A percentile compares a stretch with the other conserved stretches of the same genome.
Evolutionary conservation across 257 asterid genomes (phyloP).

Genomic region (Solanum pennellii): DNA sequence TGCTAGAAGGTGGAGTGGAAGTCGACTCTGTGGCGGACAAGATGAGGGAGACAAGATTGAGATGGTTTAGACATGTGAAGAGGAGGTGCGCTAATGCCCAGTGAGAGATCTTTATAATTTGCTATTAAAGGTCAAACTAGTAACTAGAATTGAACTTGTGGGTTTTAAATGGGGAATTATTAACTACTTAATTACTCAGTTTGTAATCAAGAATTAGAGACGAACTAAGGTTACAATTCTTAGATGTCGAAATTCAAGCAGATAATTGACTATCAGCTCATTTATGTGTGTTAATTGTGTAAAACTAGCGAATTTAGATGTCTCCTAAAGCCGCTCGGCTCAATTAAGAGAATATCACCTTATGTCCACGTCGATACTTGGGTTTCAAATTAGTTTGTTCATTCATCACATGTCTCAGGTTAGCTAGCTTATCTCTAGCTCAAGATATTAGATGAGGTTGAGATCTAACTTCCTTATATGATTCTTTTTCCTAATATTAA

Average conservation of each 20-base stretch:
- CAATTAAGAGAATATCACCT: background rate
- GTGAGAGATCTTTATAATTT: background rate
- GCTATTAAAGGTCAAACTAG: background rate
- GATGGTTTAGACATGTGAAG: background rate
- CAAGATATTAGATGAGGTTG: background rate
- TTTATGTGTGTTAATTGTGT: background rate
- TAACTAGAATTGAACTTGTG: background rate
- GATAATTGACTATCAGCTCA: background rate
- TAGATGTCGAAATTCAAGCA: background rate
- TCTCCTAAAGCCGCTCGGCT: background rate
- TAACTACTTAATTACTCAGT: no score
- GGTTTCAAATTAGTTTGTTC: background rate
- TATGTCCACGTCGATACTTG: background rate
- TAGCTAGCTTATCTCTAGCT: background rate
- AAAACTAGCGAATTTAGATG: background rate
- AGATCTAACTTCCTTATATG: background rate
- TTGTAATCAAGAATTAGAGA: background rate
- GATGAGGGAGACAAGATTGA: background rate
- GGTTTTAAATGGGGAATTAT: background rate
- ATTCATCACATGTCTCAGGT: background rate
- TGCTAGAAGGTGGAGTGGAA: background rate
- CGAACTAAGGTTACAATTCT: background rate
- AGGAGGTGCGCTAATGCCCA: background rate
- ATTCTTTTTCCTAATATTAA: background rate
- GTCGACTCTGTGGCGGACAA: background rate